Base-by-base conservation (phyloP, 148 eudicot species). In the Agrostemma githago region DNA sequence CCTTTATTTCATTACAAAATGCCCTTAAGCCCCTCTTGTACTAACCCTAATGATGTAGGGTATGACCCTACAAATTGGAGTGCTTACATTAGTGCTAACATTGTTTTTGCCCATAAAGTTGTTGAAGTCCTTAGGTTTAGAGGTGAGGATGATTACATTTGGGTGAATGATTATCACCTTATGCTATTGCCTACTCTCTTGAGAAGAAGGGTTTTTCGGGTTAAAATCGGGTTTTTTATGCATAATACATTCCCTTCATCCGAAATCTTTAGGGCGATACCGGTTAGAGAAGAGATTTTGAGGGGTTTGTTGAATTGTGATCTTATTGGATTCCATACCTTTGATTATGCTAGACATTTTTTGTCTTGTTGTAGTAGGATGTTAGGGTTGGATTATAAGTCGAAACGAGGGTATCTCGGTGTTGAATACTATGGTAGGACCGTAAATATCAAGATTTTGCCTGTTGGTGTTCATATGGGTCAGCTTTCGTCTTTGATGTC, bases 81-180 rank as follows among this genome's bases (percentile, higher is more conserved):
- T 40, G 90, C 93, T 2, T 92, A 92, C 60, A 91, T 92, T 4
- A 84, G 90, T 26, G 95, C 96, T 4, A 92, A 92, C 42, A 87
- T 82, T 75, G 42, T 78, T 5, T 92, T 92, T 68, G 89, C 96
- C 0, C 88, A 87, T 65, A 88, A 80, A 69, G 79, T 92, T 3
- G 80, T 86, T 79, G 93, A 86, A 48, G 89, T 92, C 14, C 76
- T 90, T 6, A 87, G 83, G 73, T 83, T 19, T 40, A 74, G 67
- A 44, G 63, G 87, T 0, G 96, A 84, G 9, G 92, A 92, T 43
- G 97, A 90, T 79, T 92, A 71, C 60, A 83, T 92, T 15, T 92
- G 98, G 98, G 68, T 92, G 7, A 93, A 92, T 60, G 98, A 92
- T 76, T 92, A 92, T 82, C 98, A 92, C 67, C 86, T 92, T 21